Evolutionary conservation across 1,284 basidiomycete genomes (phyloP).

Genomic region (Serendipita sp.): DNA sequence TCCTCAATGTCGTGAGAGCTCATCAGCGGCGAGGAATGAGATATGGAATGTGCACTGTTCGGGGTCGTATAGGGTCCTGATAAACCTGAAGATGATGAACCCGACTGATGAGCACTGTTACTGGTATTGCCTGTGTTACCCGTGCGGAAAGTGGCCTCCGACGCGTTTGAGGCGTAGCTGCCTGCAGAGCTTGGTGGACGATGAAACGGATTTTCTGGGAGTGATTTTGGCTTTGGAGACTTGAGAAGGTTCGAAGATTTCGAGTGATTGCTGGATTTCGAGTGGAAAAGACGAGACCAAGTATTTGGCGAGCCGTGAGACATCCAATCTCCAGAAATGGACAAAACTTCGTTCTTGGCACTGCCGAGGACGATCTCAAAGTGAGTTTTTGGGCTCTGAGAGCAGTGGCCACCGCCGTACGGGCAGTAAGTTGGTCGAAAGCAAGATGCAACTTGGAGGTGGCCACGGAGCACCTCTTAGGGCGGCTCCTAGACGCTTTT

Average conservation of each 20-base stretch:
- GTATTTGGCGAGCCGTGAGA: neutral
- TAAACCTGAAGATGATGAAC: neutral
- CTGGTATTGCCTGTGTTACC: neutral
- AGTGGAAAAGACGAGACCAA: neutral
- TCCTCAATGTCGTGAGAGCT: slow-evolving; percentile 39
- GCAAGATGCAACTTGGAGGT: no score
- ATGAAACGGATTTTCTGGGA: neutral
- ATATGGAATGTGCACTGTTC: neutral
- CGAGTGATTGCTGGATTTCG: neutral
- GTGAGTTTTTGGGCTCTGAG: no score
- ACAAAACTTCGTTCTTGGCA: no score
- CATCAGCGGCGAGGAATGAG: slow-evolving; percentile 7
- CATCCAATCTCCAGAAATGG: neutral
- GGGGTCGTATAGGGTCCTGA: neutral
- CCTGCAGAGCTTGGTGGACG: neutral
- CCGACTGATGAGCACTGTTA: neutral
- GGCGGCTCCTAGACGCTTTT: no score
- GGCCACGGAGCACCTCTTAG: no score
- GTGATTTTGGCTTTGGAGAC: neutral
- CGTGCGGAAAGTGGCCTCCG: neutral
- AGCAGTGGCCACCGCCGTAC: no score
- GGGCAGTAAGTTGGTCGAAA: no score
- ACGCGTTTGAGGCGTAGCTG: neutral
- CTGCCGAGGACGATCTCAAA: no score
- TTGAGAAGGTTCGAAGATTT: neutral